Evolutionary conservation across 148 eudicot species (phyloP).

Genomic region (Suaeda aralocaspica): DNA sequence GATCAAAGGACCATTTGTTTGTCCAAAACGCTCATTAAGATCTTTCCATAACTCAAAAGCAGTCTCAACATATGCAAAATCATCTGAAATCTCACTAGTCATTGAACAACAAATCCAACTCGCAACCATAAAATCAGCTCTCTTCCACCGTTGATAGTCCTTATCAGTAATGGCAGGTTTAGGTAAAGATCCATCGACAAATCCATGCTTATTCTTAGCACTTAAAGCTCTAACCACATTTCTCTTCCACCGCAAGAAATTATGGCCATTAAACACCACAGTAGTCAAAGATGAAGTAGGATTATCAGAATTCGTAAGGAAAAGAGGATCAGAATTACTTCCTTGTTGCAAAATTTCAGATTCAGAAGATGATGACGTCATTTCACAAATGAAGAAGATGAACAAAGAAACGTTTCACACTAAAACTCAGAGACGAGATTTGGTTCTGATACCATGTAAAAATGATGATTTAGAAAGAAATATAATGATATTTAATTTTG

Average conservation of each 20-base stretch:
- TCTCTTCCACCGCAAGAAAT: not conserved
- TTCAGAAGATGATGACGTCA: too few species aligned
- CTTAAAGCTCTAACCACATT: not conserved
- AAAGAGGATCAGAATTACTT: not conserved
- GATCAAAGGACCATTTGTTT: not conserved
- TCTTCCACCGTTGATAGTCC: not conserved
- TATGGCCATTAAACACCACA: not conserved
- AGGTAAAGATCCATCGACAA: not conserved
- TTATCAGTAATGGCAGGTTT: not conserved
- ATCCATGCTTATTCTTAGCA: not conserved
- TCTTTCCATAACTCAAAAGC: not conserved
- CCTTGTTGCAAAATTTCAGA: too few species aligned
- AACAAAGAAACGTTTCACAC: too few species aligned
- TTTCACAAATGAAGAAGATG: too few species aligned
- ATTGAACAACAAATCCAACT: not conserved
- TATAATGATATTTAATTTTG: too few species aligned
- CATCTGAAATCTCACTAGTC: not conserved
- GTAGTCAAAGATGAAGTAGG: not conserved
- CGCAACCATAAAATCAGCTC: not conserved
- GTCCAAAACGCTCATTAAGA: not conserved
- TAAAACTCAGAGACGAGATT: too few species aligned
- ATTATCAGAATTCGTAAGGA: not conserved
- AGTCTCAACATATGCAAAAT: not conserved
- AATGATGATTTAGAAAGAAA: too few species aligned
- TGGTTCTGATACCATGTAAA: too few species aligned